A percentile compares a stretch with the other conserved stretches of the same genome.
These are phyloP conservation scores for Pichiaceae sp. DNA, from an alignment of 1,139 yeast genomes.

Conservation along the genomic window DNA sequence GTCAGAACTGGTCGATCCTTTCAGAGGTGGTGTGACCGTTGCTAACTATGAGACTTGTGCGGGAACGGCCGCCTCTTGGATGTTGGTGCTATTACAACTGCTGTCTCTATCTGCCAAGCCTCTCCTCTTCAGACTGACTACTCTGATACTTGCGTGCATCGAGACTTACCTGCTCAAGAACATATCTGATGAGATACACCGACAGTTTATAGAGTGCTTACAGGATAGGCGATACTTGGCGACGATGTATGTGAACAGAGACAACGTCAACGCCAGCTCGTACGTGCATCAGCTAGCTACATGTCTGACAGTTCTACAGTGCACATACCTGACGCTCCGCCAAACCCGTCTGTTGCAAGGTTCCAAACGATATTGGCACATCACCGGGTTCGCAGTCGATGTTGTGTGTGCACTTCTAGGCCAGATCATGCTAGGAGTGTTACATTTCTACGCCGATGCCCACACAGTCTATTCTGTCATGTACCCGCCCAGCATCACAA, in stretches of 20 bases:
- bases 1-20: slow-evolving; percentile 18
- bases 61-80: slow-evolving; percentile 39
- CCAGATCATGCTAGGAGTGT: slow-evolving; percentile 11
- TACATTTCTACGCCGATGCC: slow-evolving; percentile 9
- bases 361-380: background rate
- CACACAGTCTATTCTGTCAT: background rate
- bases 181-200: slow-evolving; percentile 14
- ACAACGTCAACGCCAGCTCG: slow-evolving; percentile 11
- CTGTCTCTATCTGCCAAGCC: slow-evolving; percentile 47
- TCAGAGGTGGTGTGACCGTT: slow-evolving; percentile 22
- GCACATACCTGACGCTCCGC: background rate
- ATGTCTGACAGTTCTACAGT: background rate
- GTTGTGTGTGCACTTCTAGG: slow-evolving; percentile 7
- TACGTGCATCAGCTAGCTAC: slow-evolving; percentile 10
- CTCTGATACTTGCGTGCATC: slow-evolving; percentile 35
- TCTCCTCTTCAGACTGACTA: slow-evolving; percentile 34
- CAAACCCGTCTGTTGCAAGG: background rate
- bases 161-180: slow-evolving; percentile 28
- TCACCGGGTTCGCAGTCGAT: slow-evolving; percentile 2
- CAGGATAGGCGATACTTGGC: slow-evolving; percentile 16
- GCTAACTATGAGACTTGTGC: slow-evolving; percentile 24
- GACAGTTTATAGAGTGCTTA: slow-evolving; percentile 14
- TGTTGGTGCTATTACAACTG: slow-evolving; percentile 38
- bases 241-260: slow-evolving; percentile 8
- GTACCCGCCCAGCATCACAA: slow-evolving; percentile 5